These are phyloP conservation scores for Spathaspora boniae DNA, from an alignment of 805 yeast genomes.

Conservation along the genomic window DNA sequence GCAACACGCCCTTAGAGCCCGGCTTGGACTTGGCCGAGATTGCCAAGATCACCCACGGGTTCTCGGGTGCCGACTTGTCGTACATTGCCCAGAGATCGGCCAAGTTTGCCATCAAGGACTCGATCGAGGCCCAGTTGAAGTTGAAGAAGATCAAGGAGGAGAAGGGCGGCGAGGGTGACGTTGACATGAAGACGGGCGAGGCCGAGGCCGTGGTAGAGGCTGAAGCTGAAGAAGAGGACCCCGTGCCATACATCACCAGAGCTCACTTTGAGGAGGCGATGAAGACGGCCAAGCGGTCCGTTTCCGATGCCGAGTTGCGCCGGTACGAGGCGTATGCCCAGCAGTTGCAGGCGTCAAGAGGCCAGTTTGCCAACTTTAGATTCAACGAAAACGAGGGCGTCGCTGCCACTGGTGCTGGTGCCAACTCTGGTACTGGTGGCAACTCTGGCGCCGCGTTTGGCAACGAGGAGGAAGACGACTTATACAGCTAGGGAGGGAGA, in stretches of 20 bases:
- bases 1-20: slow-evolving; percentile 98
- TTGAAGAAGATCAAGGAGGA: slow-evolving; percentile 37
- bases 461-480: slow-evolving; percentile 57
- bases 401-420: slow-evolving; percentile 20
- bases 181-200: slow-evolving; percentile 41
- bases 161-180: slow-evolving; percentile 39
- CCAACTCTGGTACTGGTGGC: slow-evolving; percentile 26
- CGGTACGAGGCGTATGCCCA: slow-evolving; percentile 98
- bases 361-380: slow-evolving; percentile 86
- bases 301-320: slow-evolving; percentile 94
- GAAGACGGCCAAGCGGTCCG: slow-evolving; percentile 98
- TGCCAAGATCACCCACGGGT: slow-evolving; percentile 93
- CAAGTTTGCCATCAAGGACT: slow-evolving; percentile 96
- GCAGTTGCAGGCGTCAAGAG: slow-evolving; percentile 93
- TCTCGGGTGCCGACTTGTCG: slow-evolving; percentile 98
- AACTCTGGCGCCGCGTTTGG: slow-evolving; percentile 45
- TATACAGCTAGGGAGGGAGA: slow-evolving; percentile 45
- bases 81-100: slow-evolving; percentile 99
- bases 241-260: slow-evolving; percentile 92
- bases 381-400: slow-evolving; percentile 66
- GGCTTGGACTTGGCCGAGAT: slow-evolving; percentile 85
- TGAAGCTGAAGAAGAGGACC: slow-evolving; percentile 78
- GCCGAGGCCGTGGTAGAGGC: slow-evolving; percentile 47
- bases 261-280: slow-evolving; percentile 98
- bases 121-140: slow-evolving; percentile 73